Evolutionary conservation across 768 basidiomycete genomes (phyloP).

Genomic region (Heimioporus sp.): DNA sequence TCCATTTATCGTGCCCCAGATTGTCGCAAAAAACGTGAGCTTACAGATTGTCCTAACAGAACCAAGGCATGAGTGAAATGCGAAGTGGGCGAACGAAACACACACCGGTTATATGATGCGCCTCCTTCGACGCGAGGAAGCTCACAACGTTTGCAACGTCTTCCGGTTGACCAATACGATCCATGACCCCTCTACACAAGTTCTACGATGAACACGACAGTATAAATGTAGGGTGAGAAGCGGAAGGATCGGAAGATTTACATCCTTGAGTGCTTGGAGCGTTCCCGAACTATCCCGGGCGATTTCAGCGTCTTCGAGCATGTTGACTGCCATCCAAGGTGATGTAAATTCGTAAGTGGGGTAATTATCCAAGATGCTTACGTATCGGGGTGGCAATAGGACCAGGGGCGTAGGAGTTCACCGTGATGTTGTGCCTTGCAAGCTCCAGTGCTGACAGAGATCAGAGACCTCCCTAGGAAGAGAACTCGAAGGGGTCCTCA

Average conservation of each 20-base stretch:
- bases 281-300: not conserved
- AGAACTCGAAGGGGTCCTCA: slow-evolving; percentile 3
- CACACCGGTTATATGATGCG: slow-evolving; percentile 36
- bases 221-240: not conserved
- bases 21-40: not conserved
- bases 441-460: slow-evolving; percentile 23
- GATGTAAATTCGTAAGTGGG: too few relatives aligned
- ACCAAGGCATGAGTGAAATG: not conserved
- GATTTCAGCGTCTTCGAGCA: too few relatives aligned
- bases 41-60: slow-evolving; percentile 11
- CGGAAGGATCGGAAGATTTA: not conserved
- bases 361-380: slow-evolving; percentile 6
- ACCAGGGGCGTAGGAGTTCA: slow-evolving; percentile 39
- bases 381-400: slow-evolving; percentile 28
- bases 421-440: slow-evolving; percentile 32
- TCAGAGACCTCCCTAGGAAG: not conserved
- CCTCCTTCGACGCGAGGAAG: slow-evolving; percentile 31
- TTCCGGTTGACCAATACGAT: slow-evolving; percentile 26
- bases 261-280: not conserved
- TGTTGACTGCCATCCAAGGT: too few relatives aligned
- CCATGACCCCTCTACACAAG: not conserved
- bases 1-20: not conserved
- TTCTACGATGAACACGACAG: not conserved
- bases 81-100: not conserved
- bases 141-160: slow-evolving; percentile 32